Percentiles rank a stretch among this genome's conserved stretches.
phyloP scores from a whole-genome alignment of 208 protist genomes.

The Angomonas desouzai region DNA sequence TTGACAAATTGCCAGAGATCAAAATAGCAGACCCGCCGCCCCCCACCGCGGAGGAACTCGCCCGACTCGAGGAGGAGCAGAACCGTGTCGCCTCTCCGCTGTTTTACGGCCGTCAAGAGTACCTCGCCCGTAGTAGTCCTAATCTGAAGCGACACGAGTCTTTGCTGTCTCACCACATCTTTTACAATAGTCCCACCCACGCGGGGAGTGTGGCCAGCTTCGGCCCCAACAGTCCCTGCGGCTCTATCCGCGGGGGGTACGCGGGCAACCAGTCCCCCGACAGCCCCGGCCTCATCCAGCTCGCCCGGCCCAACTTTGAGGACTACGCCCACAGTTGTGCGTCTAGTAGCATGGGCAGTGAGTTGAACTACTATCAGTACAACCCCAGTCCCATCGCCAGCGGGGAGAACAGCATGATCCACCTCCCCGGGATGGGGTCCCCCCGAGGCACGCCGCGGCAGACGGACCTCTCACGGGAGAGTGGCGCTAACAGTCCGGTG shows the following conservation, averaged over 20 bases:
- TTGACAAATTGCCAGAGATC: conserved; percentile 13
- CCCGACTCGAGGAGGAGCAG: conserved; percentile 15
- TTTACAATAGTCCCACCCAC: not conserved
- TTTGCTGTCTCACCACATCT: not conserved
- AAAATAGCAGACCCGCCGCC: conserved; percentile 31
- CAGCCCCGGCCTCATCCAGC: conserved; percentile 6
- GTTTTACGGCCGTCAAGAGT: conserved; percentile 22
- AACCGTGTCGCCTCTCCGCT: conserved; percentile 29
- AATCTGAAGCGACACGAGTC: conserved; percentile 1
- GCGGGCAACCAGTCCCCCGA: not conserved
- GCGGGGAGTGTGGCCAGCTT: not conserved
- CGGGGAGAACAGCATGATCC: not conserved
- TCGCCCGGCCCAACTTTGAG: not conserved
- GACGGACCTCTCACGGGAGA: not conserved
- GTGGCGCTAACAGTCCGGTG: not conserved
- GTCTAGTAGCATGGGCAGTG: not conserved
- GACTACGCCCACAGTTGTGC: conserved; percentile 1
- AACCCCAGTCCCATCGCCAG: not conserved
- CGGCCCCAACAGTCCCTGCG: not conserved
- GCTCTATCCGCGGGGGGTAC: not conserved
- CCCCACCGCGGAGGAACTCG: conserved; percentile 16
- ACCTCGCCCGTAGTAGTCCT: conserved; percentile 5
- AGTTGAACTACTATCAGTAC: conserved; percentile 1
- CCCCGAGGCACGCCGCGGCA: not conserved
- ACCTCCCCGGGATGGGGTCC: not conserved